Evolutionary conservation across 1,284 basidiomycete species (phyloP), one percentile per base, ranked within the genome.

Genomic region (Volvariella volvacea): DNA sequence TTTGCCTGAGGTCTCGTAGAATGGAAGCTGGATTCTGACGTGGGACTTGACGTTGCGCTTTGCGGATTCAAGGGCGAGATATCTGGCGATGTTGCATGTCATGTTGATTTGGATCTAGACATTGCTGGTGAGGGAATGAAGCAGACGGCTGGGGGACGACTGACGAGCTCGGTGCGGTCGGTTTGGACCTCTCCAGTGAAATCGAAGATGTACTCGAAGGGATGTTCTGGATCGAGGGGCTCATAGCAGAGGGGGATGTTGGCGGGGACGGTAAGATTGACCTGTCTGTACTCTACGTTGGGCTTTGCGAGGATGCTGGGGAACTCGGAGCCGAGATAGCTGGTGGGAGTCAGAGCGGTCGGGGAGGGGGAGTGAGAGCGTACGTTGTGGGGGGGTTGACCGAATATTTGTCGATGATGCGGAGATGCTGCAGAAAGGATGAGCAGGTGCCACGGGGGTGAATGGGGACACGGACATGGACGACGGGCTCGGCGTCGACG

Each of bases 391-490:
- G 76, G 3, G 91, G 91, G 12, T 67, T 57, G 31, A 93, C 86
- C 17, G 87, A 89, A 63, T 81, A 92, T 60, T 90, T 88, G 66
- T 94, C 91, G 37, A 90, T 88, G 52, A 91, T 83, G 42, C 84
- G 77, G 15, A 89, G 66, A 58, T 80, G 71, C 86, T 89, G 56
- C 51, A 48, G 25, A 14, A 30, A 44, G n/a, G 41, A 6, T 39
- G 32, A 28, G n/a, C 4, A 39, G 17, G 4, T 39, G 20, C 28
- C 22, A 22, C 14, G 42, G 20, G 4, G 6, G 19, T 36, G 8
- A 4, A 15, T 15, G 34, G n/a, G 46, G 39, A 47, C 40, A 71
- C 83, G 48, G 57, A 91, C 86, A 40, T 83, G 80, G 44, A 92
- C 88, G 30, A 88, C 73, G 39, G 80, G 66, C 47, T 80, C 76